A percentile compares a stretch with the other conserved stretches of the same genome.
Evolutionary conservation across 2,329 filamentous ascomycete genomes (phyloP).

Genomic region (Calonectria pauciramosa): DNA sequence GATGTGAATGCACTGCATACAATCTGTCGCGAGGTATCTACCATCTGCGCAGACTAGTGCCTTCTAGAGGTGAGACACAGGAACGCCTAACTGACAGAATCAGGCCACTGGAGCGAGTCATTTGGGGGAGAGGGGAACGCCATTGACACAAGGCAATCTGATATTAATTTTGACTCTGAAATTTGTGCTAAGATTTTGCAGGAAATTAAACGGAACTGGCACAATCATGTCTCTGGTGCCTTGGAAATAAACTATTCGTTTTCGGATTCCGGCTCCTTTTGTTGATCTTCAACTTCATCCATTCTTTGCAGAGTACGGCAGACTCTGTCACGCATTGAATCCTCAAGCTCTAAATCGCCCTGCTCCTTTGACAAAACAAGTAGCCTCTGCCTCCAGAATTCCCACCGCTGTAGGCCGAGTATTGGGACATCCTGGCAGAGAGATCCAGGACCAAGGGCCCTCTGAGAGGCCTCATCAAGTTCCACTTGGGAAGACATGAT

Average conservation of each 20-base stretch:
- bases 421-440: too few relatives aligned
- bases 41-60: neutral
- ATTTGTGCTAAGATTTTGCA: neutral
- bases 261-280: neutral
- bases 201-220: neutral
- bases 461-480: too few relatives aligned
- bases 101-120: neutral
- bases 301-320: neutral
- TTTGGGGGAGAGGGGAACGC: neutral
- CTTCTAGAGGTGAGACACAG: neutral
- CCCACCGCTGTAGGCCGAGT: too few relatives aligned
- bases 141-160: neutral
- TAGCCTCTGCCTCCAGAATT: too few relatives aligned
- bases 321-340: neutral
- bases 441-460: too few relatives aligned
- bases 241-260: neutral
- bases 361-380: neutral
- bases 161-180: neutral
- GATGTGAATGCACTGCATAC: neutral
- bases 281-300: neutral
- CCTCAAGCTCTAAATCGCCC: neutral
- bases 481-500: too few relatives aligned
- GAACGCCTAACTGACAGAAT: neutral
- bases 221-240: neutral
- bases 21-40: neutral